Percentiles rank a stretch among this genome's conserved stretches.
phyloP scores from a whole-genome alignment of 2,329 filamentous ascomycete genomes.

The Amphichorda felina region DNA sequence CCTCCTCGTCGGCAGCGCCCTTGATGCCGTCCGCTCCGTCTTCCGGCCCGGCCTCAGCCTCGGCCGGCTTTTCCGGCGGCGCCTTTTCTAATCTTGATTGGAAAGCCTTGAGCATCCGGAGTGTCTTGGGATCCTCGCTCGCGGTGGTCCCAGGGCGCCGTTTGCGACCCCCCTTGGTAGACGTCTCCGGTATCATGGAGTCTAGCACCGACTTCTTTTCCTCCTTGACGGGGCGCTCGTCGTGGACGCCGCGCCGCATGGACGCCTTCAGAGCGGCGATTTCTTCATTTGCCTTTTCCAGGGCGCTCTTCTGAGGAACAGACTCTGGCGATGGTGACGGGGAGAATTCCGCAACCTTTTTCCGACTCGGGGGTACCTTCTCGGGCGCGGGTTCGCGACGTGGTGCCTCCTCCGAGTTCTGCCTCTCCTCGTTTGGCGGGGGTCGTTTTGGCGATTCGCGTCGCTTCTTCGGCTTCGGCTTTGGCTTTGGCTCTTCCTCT shows the following conservation, averaged over 20 bases:
- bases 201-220: constrained; percentile 58
- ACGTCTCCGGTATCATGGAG: constrained; percentile 61
- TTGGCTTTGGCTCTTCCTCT: constrained; percentile 13
- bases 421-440: constrained; percentile 10
- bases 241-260: constrained; percentile 55
- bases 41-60: constrained; percentile 20
- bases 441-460: constrained; percentile 12
- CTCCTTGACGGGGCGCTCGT: constrained; percentile 34
- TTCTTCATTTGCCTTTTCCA: constrained; percentile 67
- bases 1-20: constrained; percentile 47
- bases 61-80: constrained; percentile 25
- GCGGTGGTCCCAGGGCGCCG: constrained; percentile 42
- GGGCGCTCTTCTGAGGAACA: constrained; percentile 30
- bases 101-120: constrained; percentile 70
- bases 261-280: constrained; percentile 72
- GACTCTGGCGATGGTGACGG: constrained; percentile 11
- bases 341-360: constrained; percentile 5
- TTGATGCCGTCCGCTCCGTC: constrained; percentile 7
- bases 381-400: constrained; percentile 1
- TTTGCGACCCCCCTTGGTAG: constrained; percentile 55
- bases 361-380: not conserved
- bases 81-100: constrained; percentile 59
- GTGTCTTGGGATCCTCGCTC: constrained; percentile 47
- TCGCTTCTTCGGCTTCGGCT: constrained; percentile 13
- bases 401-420: constrained; percentile 3